Evolutionary conservation across 1,284 basidiomycete species (phyloP), one percentile per base, ranked within the genome.

Genomic region (Trichosporon sp.): DNA sequence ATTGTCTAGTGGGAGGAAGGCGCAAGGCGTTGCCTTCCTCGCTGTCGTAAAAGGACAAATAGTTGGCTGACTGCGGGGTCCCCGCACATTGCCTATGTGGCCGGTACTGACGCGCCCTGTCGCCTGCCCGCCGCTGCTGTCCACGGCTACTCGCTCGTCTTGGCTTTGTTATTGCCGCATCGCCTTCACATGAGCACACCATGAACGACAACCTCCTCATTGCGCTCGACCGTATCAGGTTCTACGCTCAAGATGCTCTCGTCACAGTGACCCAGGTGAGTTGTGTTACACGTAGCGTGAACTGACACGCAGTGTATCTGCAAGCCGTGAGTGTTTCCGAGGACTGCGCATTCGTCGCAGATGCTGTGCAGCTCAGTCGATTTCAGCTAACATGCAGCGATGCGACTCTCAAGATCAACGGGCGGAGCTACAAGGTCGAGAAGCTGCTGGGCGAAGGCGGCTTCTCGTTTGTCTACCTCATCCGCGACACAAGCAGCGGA

Each of bases 401-500:
- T 60, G 78, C 78, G 7, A 92, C 88, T 66, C 85, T 95, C 68
- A 95, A 95, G 82, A 93, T 97, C 70, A 95, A 95, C 72, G 94
- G 94, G 29, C 85, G 94, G 72, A 90, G 89, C 58, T 96, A 93
- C 82, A 89, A 91, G 72, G 91, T 97, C 57, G 82, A 94, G 59
- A 62, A 89, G 70, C 87, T 95, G 14, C 86, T 97, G 4, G 94
- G 94, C 52, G 94, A 97, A 81, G 94, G 94, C 44, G 94, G 78
- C n/a, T 96, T 96, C 83, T 92, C 91, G 14, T 96, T 95, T 76
- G 94, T 97, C 19, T 94, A 94, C 78, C 85, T 94, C 34, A 90
- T 90, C n/a, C 88, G 90, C 72, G 92, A 95, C 67, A 65, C 68
- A 13, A 76, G 71, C 9, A 76, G 77, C 1, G 80, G 92, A 85